Base-by-base conservation (phyloP, 345 rosid genomes). In the Laguncularia racemosa region DNA sequence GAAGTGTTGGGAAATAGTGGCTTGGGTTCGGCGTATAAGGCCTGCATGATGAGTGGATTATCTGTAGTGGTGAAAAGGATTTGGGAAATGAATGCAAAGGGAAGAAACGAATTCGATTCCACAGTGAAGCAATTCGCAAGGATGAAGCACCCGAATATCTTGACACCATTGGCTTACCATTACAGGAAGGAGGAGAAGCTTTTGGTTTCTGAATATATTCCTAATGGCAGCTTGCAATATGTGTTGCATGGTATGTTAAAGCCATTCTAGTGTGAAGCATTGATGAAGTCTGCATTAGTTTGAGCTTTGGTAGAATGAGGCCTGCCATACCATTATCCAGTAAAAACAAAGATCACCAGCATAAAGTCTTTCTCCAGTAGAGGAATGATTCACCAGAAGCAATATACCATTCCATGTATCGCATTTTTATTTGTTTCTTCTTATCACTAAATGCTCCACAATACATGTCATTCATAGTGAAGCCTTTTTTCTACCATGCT, bases 91-190 rank as follows among this genome's bases (percentile, higher is more conserved):
- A 85, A 82, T 20, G 72, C 76, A 15, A 43, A 81, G 16, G 79
- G 62, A 8, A 71, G 51, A 80, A 63, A 80, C 8, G 75, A 52
- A 16, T 89, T 92, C 65, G 85, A 79, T 46, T 63, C 63, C 10
- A 86, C 83, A 60, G 53, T 89, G 47, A 77, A 54, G 46, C 81
- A 55, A 58, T 58, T 82, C 17, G 96, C 80, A 48, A 57, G 18
- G 46, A 56, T 86, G 5, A 64, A 64, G 12, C 95, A 92, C 59
- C 51, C 62, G 9, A 89, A 89, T 46, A 33, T 89, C 55, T 56
- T 89, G 60, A 57, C 84, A 0, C 96, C 89, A 20, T 59, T 86
- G 46, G 96, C 92, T 63, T 92, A 80, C 67, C 93, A 80, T 77
- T 89, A 73, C 33, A 58, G 91, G 48, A 68, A 60, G 61, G 95